Percentiles rank a stretch among this genome's conserved stretches.
Evolutionary conservation across 2,329 filamentous ascomycete genomes (phyloP).

Genomic region (Cryphonectria japonica): DNA sequence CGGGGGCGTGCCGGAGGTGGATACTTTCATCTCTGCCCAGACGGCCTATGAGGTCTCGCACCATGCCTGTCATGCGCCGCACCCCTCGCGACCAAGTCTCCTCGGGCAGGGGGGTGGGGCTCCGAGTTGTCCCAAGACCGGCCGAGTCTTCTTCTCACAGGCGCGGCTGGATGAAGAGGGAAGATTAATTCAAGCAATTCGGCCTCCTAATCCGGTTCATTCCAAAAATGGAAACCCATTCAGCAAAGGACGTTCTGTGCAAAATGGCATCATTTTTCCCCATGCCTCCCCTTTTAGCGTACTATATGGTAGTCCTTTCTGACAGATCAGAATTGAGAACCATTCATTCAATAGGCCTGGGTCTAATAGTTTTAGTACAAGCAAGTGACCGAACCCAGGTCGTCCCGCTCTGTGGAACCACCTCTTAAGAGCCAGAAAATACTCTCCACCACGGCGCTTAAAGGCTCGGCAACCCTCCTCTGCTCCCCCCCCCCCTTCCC

Average conservation of each 20-base stretch:
- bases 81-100: neutral
- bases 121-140: constrained; percentile 5
- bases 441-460: constrained; percentile 26
- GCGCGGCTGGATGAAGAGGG: constrained; percentile 15
- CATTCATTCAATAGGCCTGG: neutral
- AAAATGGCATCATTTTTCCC: constrained; percentile 9
- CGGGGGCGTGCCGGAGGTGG: constrained; percentile 25
- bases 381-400: neutral
- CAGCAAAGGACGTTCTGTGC: neutral
- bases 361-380: neutral
- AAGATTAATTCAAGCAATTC: neutral
- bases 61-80: constrained; percentile 18
- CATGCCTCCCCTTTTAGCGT: neutral
- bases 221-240: constrained; percentile 2
- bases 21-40: constrained; percentile 15
- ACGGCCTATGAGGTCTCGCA: constrained; percentile 25
- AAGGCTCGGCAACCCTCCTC: neutral
- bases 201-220: constrained; percentile 17
- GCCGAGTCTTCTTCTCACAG: constrained; percentile 15
- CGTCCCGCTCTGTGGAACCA: neutral
- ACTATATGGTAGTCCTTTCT: neutral
- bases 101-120: constrained; percentile 12
- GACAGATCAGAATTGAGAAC: neutral
- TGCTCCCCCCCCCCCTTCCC: neutral
- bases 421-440: neutral